Evolutionary conservation across 495 filamentous ascomycete genomes (phyloP), one percentile per base, ranked within the genome.

Genomic region (Astrothelium subdiscretum): DNA sequence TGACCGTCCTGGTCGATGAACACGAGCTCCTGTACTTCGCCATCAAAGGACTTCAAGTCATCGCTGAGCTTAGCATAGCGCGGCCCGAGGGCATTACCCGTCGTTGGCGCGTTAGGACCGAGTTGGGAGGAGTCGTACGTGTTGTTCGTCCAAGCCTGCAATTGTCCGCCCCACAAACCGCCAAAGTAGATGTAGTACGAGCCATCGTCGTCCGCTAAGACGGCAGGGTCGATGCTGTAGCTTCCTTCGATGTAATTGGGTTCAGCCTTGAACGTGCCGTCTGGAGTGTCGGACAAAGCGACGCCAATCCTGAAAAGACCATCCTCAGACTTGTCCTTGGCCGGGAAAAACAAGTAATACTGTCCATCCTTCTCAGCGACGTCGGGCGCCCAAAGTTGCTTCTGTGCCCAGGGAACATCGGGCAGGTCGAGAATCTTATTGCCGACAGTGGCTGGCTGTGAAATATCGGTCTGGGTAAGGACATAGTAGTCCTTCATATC

Each of bases 401-500:
- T 81, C 52, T 76, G 78, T 0, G 80, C 83, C 84, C 84, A 86
- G n/a, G 82, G 82, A 32, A 87, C 73, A 67, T 85, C 78, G 24
- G 75, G 72, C 13, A 75, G 70, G 38, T 73, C 74, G 35, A 87
- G 76, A 29, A 78, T 70, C 27, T 82, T 75, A 68, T 82, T 82
- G 75, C 86, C 83, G 75, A 86, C 83, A 22, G 74, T 77, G 3
- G 84, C 81, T 3, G 75, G 72, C 1, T 75, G 76, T 59, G 79
- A 78, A 13, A 83, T 75, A 4, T 75, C 69, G 1, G 71, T 63
- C 60, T 79, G 76, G 58, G 76, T 81, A 72, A 85, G 82, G 69
- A 85, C 84, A 61, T 85, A 83, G 77, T 86, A 86, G 73, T 86
- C 83, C 63, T 76, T 79, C 87, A 90, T 90, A 76, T 86, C 87